Evolutionary conservation across 371 early-diverging fungal species (phyloP).

Genomic region (Blakeslea trispora): DNA sequence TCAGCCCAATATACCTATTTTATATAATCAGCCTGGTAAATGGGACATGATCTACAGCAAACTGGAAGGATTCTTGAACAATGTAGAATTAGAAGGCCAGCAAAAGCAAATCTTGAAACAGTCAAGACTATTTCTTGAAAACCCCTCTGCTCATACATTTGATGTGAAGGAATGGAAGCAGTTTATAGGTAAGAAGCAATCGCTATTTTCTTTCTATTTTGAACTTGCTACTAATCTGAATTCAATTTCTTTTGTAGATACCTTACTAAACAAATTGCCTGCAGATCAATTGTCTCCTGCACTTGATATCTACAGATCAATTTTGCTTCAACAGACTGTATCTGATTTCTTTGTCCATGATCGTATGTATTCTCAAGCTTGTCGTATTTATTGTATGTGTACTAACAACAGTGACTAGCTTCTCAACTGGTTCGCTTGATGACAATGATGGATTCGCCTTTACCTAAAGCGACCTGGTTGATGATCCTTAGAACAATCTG

Average conservation of each 20-base stretch:
- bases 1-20: slow-evolving; percentile 53
- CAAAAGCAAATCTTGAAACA: slow-evolving; percentile 17
- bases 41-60: slow-evolving; percentile 64
- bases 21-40: slow-evolving; percentile 54
- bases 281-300: slow-evolving; percentile 62
- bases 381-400: neutral
- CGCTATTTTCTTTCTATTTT: too few relatives aligned
- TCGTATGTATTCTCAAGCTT: slow-evolving; percentile 26
- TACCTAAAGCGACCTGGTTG: slow-evolving; percentile 28
- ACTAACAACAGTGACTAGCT: slow-evolving; percentile 18
- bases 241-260: too few relatives aligned
- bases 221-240: too few relatives aligned
- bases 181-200: slow-evolving; percentile 34
- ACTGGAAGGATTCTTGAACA: slow-evolving; percentile 45
- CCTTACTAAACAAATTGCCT: slow-evolving; percentile 38
- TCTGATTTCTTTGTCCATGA: slow-evolving; percentile 49
- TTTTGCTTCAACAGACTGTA: slow-evolving; percentile 48
- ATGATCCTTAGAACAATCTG: slow-evolving; percentile 53
- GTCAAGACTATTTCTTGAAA: slow-evolving; percentile 25
- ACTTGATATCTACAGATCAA: slow-evolving; percentile 65
- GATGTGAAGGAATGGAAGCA: slow-evolving; percentile 36
- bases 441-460: slow-evolving; percentile 19
- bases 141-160: slow-evolving; percentile 8
- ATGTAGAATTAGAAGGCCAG: slow-evolving; percentile 22
- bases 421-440: slow-evolving; percentile 32